Evolutionary conservation across 2,329 filamentous ascomycete genomes (phyloP).

Genomic region (Epichloe sp.): DNA sequence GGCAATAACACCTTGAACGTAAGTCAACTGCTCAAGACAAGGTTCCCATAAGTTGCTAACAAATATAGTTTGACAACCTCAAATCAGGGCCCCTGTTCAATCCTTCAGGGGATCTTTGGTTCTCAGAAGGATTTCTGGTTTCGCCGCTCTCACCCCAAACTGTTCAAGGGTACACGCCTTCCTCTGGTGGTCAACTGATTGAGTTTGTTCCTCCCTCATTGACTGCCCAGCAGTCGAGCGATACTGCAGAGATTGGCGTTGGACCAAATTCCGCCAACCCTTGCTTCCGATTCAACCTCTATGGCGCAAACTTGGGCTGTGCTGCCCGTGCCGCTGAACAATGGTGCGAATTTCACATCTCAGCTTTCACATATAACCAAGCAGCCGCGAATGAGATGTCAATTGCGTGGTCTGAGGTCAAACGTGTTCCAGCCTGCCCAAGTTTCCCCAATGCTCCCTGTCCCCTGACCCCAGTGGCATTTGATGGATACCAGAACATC

Average conservation of each 20-base stretch:
- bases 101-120: conserved; percentile 27
- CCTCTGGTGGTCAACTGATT: conserved; percentile 26
- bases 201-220: conserved; percentile 27
- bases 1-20: conserved; percentile 27
- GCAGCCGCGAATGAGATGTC: conserved; percentile 20
- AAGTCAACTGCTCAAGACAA: conserved; percentile 9
- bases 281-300: conserved; percentile 28
- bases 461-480: conserved; percentile 20
- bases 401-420: conserved; percentile 26
- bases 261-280: conserved; percentile 23
- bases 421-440: conserved; percentile 25
- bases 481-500: conserved; percentile 25
- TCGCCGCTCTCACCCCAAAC: conserved; percentile 21
- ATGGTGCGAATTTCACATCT: conserved; percentile 29
- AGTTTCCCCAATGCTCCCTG: conserved; percentile 21
- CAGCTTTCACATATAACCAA: conserved; percentile 26
- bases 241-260: conserved; percentile 27
- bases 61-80: conserved; percentile 22
- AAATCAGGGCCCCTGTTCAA: conserved; percentile 26
- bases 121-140: conserved; percentile 28
- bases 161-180: conserved; percentile 21
- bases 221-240: conserved; percentile 15
- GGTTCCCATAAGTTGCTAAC: conserved; percentile 7
- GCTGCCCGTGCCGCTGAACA: conserved; percentile 21
- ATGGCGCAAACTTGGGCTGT: conserved; percentile 25